Conservation (phyloP, 371 early-diverging fungal species). For the Batkoa obscura region DNA sequence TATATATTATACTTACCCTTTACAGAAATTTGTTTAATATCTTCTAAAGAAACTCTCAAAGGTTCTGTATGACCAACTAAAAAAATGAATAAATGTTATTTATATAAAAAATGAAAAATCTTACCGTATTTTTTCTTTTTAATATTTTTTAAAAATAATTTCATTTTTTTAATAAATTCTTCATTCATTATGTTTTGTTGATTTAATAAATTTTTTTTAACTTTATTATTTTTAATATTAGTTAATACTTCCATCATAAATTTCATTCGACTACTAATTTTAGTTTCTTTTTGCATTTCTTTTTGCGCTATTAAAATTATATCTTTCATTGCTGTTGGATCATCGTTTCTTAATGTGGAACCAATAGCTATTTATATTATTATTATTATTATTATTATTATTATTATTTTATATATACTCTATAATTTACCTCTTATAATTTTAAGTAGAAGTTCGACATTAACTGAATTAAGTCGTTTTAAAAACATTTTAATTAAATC, state of each 20-base stretch:
- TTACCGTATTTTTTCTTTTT: constrained; percentile 32
- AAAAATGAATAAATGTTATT: background rate
- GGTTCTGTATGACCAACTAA: constrained; percentile 32
- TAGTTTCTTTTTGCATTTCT: constrained; percentile 13
- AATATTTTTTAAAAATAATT: constrained; percentile 55
- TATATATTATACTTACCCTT: constrained; percentile 47
- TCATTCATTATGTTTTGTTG: constrained; percentile 22
- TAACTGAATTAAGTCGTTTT: constrained; percentile 44
- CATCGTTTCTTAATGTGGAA: constrained; percentile 73
- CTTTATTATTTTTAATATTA: constrained; percentile 82
- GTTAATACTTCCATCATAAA: constrained; percentile 87
- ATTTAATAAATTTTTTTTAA: constrained; percentile 35
- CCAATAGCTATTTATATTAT: constrained; percentile 59
- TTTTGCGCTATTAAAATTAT: constrained; percentile 54
- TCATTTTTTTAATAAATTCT: constrained; percentile 52
- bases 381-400: no score
- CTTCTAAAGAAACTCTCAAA: constrained; percentile 66
- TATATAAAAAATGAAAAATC: background rate
- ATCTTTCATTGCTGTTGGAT: constrained; percentile 72
- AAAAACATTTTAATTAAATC: constrained; percentile 60
- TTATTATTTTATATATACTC: background rate
- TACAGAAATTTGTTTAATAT: constrained; percentile 60
- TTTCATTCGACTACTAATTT: constrained; percentile 43
- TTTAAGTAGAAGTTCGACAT: constrained; percentile 72
- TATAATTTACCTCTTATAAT: constrained; percentile 43